A percentile compares a stretch with the other conserved stretches of the same genome.
Conservation (phyloP, 352 stramenopile species). For the Phytophthora pini region DNA sequence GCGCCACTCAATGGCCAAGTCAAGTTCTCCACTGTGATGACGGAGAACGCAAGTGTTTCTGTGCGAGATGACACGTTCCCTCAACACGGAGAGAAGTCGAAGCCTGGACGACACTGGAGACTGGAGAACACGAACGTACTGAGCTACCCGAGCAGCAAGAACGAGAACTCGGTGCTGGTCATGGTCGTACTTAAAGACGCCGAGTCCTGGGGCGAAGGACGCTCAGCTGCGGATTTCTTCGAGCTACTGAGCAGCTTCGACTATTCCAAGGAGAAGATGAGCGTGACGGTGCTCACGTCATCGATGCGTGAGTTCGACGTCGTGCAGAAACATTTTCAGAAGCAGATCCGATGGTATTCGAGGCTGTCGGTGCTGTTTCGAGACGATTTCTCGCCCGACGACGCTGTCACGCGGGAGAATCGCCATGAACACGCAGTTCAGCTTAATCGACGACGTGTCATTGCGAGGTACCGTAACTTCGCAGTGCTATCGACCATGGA, state of each 20-base stretch:
- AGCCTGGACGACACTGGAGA: slow-evolving; percentile 21
- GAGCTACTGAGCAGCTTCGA: slow-evolving; percentile 31
- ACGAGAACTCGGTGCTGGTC: slow-evolving; percentile 31
- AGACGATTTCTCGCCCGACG: slow-evolving; percentile 33
- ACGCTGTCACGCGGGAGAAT: slow-evolving; percentile 29
- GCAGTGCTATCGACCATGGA: slow-evolving; percentile 38
- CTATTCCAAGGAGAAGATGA: slow-evolving; percentile 36
- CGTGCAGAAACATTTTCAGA: slow-evolving; percentile 19
- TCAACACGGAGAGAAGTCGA: slow-evolving; percentile 17
- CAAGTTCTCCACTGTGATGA: slow-evolving; percentile 1
- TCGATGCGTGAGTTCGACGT: slow-evolving; percentile 30
- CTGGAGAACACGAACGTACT: slow-evolving; percentile 14
- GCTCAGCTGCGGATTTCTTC: slow-evolving; percentile 34
- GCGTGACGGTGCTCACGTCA: slow-evolving; percentile 44
- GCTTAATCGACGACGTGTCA: slow-evolving; percentile 35
- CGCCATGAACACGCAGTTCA: slow-evolving; percentile 39
- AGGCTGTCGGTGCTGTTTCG: slow-evolving; percentile 44
- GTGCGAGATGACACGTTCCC: slow-evolving; percentile 15
- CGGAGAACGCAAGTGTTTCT: neutral
- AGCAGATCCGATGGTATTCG: slow-evolving; percentile 25
- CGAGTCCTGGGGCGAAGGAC: slow-evolving; percentile 35
- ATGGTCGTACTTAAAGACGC: slow-evolving; percentile 33
- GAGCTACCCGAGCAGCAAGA: neutral
- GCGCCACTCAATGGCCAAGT: slow-evolving; percentile 1
- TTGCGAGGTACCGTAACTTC: slow-evolving; percentile 60